A percentile compares a stretch with the other conserved stretches of the same genome.
Evolutionary conservation across 352 stramenopile genomes (phyloP).

Genomic region (Pythium vanterpoolii): DNA sequence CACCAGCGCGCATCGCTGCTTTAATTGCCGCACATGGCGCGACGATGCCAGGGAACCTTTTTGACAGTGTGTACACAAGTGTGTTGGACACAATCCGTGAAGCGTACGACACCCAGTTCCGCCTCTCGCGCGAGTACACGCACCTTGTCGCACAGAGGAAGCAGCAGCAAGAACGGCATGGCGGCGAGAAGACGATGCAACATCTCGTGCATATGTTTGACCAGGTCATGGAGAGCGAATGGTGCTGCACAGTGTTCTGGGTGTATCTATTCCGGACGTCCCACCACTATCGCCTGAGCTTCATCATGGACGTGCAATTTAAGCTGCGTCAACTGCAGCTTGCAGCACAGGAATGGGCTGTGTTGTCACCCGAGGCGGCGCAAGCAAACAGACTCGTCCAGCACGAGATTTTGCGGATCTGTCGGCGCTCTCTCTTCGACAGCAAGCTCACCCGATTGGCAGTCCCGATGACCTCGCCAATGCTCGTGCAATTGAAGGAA

Average conservation of each 20-base stretch:
- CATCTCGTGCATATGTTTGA: conserved; percentile 41
- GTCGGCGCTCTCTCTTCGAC: conserved; percentile 27
- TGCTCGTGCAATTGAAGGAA: conserved; percentile 27
- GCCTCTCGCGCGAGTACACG: conserved; percentile 30
- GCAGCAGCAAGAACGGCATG: conserved; percentile 14
- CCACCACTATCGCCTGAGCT: conserved; percentile 53
- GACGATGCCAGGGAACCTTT: conserved; percentile 26
- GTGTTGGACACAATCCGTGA: conserved; percentile 26
- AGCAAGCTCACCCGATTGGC: conserved; percentile 17
- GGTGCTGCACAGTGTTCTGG: conserved; percentile 73
- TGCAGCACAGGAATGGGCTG: background rate
- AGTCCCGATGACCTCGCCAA: conserved; percentile 20
- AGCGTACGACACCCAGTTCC: conserved; percentile 32
- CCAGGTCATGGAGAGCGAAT: conserved; percentile 57
- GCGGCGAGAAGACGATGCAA: conserved; percentile 10
- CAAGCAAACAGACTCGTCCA: conserved; percentile 10
- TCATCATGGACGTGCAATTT: conserved; percentile 55
- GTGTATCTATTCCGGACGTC: conserved; percentile 54
- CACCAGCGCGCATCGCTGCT: background rate
- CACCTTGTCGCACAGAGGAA: conserved; percentile 19
- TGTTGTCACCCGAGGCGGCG: conserved; percentile 4
- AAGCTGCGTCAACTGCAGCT: conserved; percentile 40
- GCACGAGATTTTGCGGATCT: conserved; percentile 23
- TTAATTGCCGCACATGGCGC: conserved; percentile 4
- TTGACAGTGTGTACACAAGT: conserved; percentile 27